A percentile compares a stretch with the other conserved stretches of the same genome.
Evolutionary conservation across 805 yeast species (phyloP).

Genomic region (Pichia paraexigua): DNA sequence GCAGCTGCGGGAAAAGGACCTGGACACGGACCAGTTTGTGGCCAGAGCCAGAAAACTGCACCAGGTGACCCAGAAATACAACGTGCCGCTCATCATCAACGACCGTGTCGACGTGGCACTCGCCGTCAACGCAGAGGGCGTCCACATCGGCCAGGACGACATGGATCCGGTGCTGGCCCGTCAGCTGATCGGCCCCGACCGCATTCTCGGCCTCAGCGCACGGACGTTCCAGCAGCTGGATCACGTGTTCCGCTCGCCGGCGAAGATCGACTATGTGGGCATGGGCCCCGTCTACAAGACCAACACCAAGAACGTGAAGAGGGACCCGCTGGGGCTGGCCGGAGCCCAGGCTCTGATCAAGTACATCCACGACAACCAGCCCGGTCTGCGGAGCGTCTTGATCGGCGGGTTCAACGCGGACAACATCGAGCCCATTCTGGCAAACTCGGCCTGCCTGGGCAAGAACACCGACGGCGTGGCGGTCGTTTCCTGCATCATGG

Average conservation of each 20-base stretch:
- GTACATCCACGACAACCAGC: conserved; percentile 32
- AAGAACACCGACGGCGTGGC: conserved; percentile 70
- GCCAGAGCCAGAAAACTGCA: conserved; percentile 54
- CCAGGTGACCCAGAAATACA: conserved; percentile 45
- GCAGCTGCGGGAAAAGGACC: conserved; percentile 73
- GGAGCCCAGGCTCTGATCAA: conserved; percentile 52
- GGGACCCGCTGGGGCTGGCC: conserved; percentile 56
- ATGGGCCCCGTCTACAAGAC: conserved; percentile 76
- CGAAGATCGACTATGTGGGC: conserved; percentile 73
- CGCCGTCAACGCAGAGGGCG: conserved; percentile 73
- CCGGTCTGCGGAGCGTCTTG: conserved; percentile 53
- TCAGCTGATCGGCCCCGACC: conserved; percentile 57
- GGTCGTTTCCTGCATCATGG: conserved; percentile 81
- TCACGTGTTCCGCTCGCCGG: conserved; percentile 13
- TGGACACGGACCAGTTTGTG: conserved; percentile 62
- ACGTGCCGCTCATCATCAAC: conserved; percentile 74
- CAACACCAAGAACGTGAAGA: conserved; percentile 52
- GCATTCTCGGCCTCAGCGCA: conserved; percentile 75
- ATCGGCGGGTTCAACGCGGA: conserved; percentile 70
- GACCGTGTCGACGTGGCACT: conserved; percentile 85
- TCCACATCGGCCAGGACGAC: conserved; percentile 91
- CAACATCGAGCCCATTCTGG: conserved; percentile 53
- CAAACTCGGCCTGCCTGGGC: conserved; percentile 39
- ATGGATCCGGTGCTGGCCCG: conserved; percentile 59
- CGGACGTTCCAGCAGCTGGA: conserved; percentile 47